Evolutionary conservation across 2,329 filamentous ascomycete genomes (phyloP).

Genomic region (Scytalidium lignicola): DNA sequence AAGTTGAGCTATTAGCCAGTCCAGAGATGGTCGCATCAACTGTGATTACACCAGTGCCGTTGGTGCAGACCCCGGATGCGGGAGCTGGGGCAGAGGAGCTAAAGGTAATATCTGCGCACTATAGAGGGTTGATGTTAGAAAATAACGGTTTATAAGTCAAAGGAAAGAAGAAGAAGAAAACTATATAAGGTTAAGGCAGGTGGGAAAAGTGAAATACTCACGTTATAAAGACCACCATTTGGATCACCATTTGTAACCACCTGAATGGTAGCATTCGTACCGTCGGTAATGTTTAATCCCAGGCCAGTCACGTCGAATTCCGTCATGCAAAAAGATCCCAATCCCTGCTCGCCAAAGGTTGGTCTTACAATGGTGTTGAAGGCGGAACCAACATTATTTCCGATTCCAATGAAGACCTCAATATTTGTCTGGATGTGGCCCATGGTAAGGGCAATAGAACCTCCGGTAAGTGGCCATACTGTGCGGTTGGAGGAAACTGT

Average conservation of each 20-base stretch:
- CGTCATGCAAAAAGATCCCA: slow-evolving; percentile 62
- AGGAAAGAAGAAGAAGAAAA: not conserved
- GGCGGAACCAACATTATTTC: slow-evolving; percentile 13
- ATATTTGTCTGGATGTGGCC: slow-evolving; percentile 36
- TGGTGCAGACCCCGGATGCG: slow-evolving; percentile 49
- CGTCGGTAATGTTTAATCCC: slow-evolving; percentile 45
- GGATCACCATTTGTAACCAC: slow-evolving; percentile 60
- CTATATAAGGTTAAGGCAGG: not conserved
- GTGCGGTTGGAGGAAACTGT: slow-evolving; percentile 38
- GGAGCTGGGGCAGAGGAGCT: slow-evolving; percentile 42
- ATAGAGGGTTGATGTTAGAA: slow-evolving; percentile 8
- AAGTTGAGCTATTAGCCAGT: slow-evolving; percentile 10
- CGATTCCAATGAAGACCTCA: slow-evolving; percentile 20
- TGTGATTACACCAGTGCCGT: slow-evolving; percentile 46
- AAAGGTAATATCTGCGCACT: slow-evolving; percentile 74
- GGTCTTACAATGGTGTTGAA: slow-evolving; percentile 20
- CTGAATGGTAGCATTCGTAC: slow-evolving; percentile 63
- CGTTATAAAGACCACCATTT: slow-evolving; percentile 62
- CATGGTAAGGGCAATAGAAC: slow-evolving; percentile 46
- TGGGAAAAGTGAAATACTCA: slow-evolving; percentile 25
- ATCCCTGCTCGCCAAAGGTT: slow-evolving; percentile 17
- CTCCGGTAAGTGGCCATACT: slow-evolving; percentile 40
- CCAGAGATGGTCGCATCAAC: slow-evolving; percentile 10
- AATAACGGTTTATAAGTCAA: not conserved
- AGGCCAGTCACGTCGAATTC: slow-evolving; percentile 45